phyloP scores from a whole-genome alignment of 1,284 basidiomycete genomes.

The Rhodotorula sp. region DNA sequence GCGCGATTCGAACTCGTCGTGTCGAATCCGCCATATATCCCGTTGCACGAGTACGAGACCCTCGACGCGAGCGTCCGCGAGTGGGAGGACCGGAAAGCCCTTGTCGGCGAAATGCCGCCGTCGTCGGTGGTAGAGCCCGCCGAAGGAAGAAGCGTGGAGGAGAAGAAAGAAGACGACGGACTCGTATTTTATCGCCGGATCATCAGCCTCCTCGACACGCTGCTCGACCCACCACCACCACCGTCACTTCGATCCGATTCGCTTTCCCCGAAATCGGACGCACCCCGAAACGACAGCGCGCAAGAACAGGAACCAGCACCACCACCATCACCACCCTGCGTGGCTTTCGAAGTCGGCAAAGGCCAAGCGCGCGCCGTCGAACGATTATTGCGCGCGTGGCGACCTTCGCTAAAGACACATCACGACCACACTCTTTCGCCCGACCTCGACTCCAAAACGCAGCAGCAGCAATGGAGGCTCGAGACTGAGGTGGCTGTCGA shows the following conservation, averaged over 20 bases:
- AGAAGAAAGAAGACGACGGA: conserved; percentile 53
- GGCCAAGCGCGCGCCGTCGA: conserved; percentile 66
- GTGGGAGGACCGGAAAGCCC: conserved; percentile 74
- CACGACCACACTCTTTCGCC: not conserved
- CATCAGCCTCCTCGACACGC: conserved; percentile 57
- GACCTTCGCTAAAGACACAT: conserved; percentile 43
- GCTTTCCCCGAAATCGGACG: too few relatives aligned
- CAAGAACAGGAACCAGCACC: not conserved
- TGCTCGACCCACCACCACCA: conserved; percentile 48
- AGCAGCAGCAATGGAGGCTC: not conserved
- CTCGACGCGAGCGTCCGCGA: conserved; percentile 67
- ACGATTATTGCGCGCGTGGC: conserved; percentile 57
- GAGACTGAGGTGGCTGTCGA: conserved; percentile 69
- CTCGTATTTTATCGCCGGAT: conserved; percentile 76
- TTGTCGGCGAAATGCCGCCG: conserved; percentile 66
- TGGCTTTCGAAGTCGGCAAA: conserved; percentile 77
- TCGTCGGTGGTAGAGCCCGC: not conserved
- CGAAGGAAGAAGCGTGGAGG: not conserved
- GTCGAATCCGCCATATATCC: conserved; percentile 91
- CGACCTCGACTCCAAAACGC: too few relatives aligned
- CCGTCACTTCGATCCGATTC: not conserved
- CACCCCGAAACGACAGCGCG: too few relatives aligned
- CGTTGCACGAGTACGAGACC: conserved; percentile 61
- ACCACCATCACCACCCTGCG: conserved; percentile 51
- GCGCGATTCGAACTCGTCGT: conserved; percentile 68